Base-by-base conservation (phyloP, 139 green algal species). In the Spirogloea muscicola region DNA sequence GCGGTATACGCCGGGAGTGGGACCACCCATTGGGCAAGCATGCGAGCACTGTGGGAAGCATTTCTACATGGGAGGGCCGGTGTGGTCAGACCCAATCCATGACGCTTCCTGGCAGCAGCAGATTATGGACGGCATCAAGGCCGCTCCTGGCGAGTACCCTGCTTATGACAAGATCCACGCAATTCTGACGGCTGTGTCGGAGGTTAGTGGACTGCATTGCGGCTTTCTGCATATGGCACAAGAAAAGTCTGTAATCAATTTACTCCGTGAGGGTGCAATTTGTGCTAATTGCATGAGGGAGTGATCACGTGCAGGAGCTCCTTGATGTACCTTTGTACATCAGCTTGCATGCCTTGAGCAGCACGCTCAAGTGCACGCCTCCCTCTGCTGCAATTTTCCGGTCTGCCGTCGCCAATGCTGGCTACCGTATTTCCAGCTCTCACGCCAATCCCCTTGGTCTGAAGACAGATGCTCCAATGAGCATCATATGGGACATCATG, bases 391-490 rank as follows among this genome's bases (percentile, higher is more conserved):
- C 92, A 55, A 38, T 85, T 16, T 88, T 98, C 33, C 77, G 86
- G n/a, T 95, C 88, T 16, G 94, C 94, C 0, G 40, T 99, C 1
- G 85, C 95, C 62, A 96, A 86, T 52, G 83, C 82, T 55, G 85
- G 86, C 29, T 89, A 84, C 84, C 84, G 89, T 7, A 90, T 95
- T 31, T 94, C 86, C 1, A 65, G 63, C 7, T 91, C 88, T 21
- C 94, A 99, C 81, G 84, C 86, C 52, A 95, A 91, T 49, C 90
- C 91, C 2, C 82, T 95, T 41, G 94, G 87, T 1, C 25, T 97
- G 7, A 99, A 99, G 75, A 98, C 94, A 0, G 88, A 97, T 63
- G 94, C 94, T 10, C 94, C 94, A 2, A 83, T 83, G 40, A 29
- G 71, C 0, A 88, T 94, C 0, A 51, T 97, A 4, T 93, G 91